These are phyloP conservation scores for Trichocomaceae sp. DNA, from an alignment of 2,329 filamentous ascomycete species.

Conservation along the genomic window DNA sequence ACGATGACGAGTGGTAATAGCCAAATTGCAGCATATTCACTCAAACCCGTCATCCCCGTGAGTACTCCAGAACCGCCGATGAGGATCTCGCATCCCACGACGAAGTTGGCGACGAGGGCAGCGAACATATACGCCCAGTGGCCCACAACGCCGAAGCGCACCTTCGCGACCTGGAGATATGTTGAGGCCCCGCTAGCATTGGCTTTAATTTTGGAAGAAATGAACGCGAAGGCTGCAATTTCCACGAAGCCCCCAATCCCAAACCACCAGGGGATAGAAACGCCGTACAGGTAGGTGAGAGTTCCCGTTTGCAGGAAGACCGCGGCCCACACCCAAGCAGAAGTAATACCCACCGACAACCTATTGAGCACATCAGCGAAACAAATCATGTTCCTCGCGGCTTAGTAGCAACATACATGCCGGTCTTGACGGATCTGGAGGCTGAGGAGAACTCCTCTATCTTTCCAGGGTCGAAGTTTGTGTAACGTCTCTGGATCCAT, in stretches of 20 bases:
- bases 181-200: constrained; percentile 38
- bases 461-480: constrained; percentile 26
- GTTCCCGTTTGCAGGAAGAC: constrained; percentile 40
- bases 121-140: constrained; percentile 38
- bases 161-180: constrained; percentile 38
- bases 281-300: constrained; percentile 39
- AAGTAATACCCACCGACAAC: constrained; percentile 43
- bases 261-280: constrained; percentile 41
- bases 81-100: constrained; percentile 36
- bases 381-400: background rate
- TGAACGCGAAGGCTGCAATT: constrained; percentile 37
- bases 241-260: constrained; percentile 36
- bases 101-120: constrained; percentile 36
- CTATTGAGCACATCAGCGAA: background rate
- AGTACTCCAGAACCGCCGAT: constrained; percentile 37
- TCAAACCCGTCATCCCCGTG: constrained; percentile 35
- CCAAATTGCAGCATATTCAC: constrained; percentile 38
- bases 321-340: constrained; percentile 46
- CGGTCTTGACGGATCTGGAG: constrained; percentile 31
- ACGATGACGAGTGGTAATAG: constrained; percentile 36
- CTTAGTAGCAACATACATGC: constrained; percentile 21
- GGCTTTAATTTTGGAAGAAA: constrained; percentile 39
- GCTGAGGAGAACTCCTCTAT: constrained; percentile 47
- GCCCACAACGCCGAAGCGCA: constrained; percentile 32
- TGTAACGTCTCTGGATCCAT: constrained; percentile 38